Conservation (phyloP, 139 green algal species). For the Closterium sp. region DNA sequence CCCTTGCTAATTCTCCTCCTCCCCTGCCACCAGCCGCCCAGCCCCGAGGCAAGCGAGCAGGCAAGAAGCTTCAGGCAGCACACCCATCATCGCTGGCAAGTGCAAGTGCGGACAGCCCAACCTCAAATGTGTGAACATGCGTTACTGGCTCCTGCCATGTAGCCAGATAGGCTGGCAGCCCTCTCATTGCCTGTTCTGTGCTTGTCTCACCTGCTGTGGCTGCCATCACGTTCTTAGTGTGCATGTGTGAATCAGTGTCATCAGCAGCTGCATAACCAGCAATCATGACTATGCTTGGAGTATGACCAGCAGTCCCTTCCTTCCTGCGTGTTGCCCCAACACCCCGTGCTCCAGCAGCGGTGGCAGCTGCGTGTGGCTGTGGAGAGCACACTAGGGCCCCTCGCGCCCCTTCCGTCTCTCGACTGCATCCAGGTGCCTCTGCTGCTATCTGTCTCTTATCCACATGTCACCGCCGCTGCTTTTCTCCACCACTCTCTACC, state of each 20-base stretch:
- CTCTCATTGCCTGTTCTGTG: too few species aligned
- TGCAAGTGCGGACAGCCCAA: neutral
- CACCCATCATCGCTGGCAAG: neutral
- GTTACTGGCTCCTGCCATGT: too few species aligned
- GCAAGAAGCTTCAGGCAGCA: neutral
- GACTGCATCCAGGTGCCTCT: neutral
- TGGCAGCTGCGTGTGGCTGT: neutral
- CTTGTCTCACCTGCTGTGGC: too few species aligned
- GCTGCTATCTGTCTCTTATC: neutral
- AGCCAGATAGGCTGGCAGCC: too few species aligned
- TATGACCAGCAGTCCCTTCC: too few species aligned
- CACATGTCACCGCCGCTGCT: neutral
- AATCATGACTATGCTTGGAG: too few species aligned
- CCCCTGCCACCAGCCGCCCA: neutral
- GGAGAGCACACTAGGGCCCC: neutral
- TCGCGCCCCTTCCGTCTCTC: neutral
- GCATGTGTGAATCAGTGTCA: too few species aligned
- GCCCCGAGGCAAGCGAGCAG: neutral
- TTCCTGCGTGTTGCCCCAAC: too few species aligned
- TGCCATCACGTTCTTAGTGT: too few species aligned
- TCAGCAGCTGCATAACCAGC: too few species aligned
- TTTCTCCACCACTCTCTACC: neutral
- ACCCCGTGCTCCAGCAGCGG: neutral
- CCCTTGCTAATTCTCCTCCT: neutral
- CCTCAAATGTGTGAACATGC: neutral